phyloP scores from a whole-genome alignment of 345 rosid species.

The Gossypium longicalyx region DNA sequence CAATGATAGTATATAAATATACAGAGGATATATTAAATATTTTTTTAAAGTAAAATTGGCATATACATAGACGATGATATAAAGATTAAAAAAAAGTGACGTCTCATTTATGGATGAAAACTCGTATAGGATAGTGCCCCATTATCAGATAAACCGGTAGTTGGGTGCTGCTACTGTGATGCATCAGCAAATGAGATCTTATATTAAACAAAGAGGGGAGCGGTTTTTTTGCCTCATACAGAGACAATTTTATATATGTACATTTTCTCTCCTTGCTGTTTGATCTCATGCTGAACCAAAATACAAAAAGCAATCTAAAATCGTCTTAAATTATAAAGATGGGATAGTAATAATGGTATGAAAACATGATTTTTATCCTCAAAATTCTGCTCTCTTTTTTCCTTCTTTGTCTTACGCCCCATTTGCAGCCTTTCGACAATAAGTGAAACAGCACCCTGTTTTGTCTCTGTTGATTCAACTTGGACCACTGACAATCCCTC shows the following conservation, averaged over 20 bases:
- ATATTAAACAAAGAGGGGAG: not conserved
- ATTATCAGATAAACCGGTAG: not conserved
- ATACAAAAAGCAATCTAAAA: not conserved
- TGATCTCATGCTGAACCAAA: slow-evolving; percentile 32
- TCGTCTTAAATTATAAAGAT: not conserved
- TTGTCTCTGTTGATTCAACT: slow-evolving; percentile 15
- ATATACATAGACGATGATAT: too few species aligned
- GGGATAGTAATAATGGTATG: not conserved
- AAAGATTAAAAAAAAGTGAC: too few species aligned
- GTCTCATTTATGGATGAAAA: too few species aligned
- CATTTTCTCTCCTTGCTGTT: slow-evolving; percentile 15
- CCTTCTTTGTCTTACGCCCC: not conserved
- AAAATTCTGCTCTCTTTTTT: slow-evolving; percentile 20
- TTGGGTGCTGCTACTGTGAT: not conserved
- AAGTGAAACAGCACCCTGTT: slow-evolving; percentile 13
- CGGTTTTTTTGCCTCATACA: not conserved
- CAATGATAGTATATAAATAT: too few species aligned
- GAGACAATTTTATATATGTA: not conserved
- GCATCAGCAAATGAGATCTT: not conserved
- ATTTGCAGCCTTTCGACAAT: slow-evolving; percentile 29
- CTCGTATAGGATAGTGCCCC: too few species aligned
- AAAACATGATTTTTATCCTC: slow-evolving; percentile 16
- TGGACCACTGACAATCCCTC: slow-evolving; percentile 16
- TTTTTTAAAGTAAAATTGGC: too few species aligned
- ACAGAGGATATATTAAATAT: too few species aligned